Percentiles rank a stretch among this genome's conserved stretches.
Conservation (phyloP, 2,329 filamentous ascomycete genomes). For the Aspergillus sp. region DNA sequence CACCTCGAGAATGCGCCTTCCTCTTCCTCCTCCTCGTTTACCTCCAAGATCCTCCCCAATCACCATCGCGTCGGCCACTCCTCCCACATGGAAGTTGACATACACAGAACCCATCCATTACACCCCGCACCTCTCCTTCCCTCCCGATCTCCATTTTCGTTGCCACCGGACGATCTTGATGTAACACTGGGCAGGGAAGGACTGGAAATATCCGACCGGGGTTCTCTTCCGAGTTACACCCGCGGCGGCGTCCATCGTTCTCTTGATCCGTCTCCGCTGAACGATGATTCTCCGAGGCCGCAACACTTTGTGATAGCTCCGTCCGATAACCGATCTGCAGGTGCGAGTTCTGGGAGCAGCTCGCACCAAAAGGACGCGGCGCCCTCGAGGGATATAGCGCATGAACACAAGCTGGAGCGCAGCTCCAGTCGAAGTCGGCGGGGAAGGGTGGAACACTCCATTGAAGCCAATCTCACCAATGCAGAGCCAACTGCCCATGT, state of each 20-base stretch:
- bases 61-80: slow-evolving; percentile 33
- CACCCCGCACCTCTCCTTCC: slow-evolving; percentile 34
- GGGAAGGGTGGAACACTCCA: slow-evolving; percentile 62
- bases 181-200: slow-evolving; percentile 28
- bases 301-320: slow-evolving; percentile 27
- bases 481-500: slow-evolving; percentile 59
- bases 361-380: slow-evolving; percentile 31
- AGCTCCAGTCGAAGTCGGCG: slow-evolving; percentile 50
- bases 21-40: slow-evolving; percentile 28
- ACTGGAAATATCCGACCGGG: slow-evolving; percentile 25
- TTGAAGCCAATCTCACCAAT: slow-evolving; percentile 66
- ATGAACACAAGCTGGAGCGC: slow-evolving; percentile 36
- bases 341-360: slow-evolving; percentile 26
- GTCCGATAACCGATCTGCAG: slow-evolving; percentile 25
- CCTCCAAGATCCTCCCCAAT: slow-evolving; percentile 37
- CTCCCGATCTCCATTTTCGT: slow-evolving; percentile 28
- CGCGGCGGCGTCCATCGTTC: slow-evolving; percentile 23
- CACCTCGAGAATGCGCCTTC: slow-evolving; percentile 36
- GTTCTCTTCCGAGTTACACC: slow-evolving; percentile 21
- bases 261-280: slow-evolving; percentile 34
- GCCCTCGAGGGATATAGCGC: slow-evolving; percentile 26
- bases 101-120: slow-evolving; percentile 37
- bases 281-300: slow-evolving; percentile 30
- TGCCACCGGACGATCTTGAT: slow-evolving; percentile 34
- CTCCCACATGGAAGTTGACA: slow-evolving; percentile 46